Evolutionary conservation across 441 rosid species (phyloP).

Genomic region (Brassica balearica): DNA sequence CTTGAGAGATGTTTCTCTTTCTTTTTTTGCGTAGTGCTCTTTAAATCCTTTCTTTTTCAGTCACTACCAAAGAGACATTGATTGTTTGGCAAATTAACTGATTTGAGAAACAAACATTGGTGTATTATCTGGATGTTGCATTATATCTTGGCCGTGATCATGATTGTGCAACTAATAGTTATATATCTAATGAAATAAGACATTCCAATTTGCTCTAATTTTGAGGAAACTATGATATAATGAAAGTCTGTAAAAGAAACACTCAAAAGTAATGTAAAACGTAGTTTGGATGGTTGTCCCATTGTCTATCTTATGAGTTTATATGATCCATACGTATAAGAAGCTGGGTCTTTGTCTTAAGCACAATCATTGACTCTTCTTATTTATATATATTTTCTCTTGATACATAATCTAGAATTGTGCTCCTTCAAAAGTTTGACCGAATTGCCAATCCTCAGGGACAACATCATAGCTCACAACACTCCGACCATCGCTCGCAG

Average conservation of each 20-base stretch:
- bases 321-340: conserved; percentile 9
- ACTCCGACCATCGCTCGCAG: conserved; percentile 51
- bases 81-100: not conserved
- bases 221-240: not conserved
- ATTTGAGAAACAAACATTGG: not conserved
- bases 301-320: not conserved
- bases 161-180: not conserved
- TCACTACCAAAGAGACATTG: not conserved
- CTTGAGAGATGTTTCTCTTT: conserved; percentile 24
- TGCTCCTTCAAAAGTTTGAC: conserved; percentile 64
- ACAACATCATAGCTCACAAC: conserved; percentile 60
- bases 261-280: not conserved
- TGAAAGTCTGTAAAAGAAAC: not conserved
- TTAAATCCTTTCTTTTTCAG: not conserved
- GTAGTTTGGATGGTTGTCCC: not conserved
- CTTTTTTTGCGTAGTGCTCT: conserved; percentile 3
- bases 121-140: conserved; percentile 6
- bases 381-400: not conserved
- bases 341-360: conserved; percentile 4
- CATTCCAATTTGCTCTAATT: not conserved
- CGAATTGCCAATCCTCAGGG: conserved; percentile 60
- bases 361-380: conserved; percentile 29
- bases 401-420: conserved; percentile 55
- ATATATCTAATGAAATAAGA: not conserved
- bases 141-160: not conserved